phyloP scores from a whole-genome alignment of 108 stramenopile species.

The Seminavis robusta region DNA sequence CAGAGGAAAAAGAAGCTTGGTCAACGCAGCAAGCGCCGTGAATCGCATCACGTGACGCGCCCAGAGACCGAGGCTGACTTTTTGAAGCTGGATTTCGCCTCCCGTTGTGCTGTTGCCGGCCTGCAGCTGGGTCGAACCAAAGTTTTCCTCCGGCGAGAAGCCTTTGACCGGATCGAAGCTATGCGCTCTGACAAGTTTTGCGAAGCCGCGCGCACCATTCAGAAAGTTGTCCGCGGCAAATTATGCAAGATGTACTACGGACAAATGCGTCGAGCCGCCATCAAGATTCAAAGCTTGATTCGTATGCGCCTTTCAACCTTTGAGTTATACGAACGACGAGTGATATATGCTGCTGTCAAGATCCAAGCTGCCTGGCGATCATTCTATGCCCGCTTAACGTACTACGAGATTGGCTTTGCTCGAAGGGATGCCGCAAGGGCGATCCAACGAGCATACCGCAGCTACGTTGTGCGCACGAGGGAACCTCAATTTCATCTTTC shows the following conservation, averaged over 20 bases:
- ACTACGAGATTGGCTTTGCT: slow-evolving; percentile 46
- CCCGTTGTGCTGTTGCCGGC: slow-evolving; percentile 79
- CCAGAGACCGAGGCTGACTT: slow-evolving; percentile 66
- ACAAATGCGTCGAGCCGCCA: slow-evolving; percentile 50
- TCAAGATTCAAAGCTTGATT: slow-evolving; percentile 68
- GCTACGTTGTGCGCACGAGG: slow-evolving; percentile 8
- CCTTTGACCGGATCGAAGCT: slow-evolving; percentile 84
- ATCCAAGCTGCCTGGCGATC: slow-evolving; percentile 61
- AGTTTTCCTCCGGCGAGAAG: slow-evolving; percentile 86
- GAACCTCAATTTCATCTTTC: slow-evolving; percentile 4
- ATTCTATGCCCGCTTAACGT: slow-evolving; percentile 37
- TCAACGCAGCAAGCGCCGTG: slow-evolving; percentile 11
- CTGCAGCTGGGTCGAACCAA: slow-evolving; percentile 87
- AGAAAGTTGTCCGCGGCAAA: slow-evolving; percentile 64
- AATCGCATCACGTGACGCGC: slow-evolving; percentile 43
- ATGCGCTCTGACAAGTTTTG: slow-evolving; percentile 67
- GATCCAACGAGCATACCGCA: slow-evolving; percentile 44
- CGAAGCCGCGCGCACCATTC: slow-evolving; percentile 57
- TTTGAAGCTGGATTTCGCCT: slow-evolving; percentile 67
- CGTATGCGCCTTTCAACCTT: slow-evolving; percentile 43
- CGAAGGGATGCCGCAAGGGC: slow-evolving; percentile 31
- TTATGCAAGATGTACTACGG: slow-evolving; percentile 43
- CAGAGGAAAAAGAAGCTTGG: slow-evolving; percentile 30
- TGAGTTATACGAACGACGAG: background rate
- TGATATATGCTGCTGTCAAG: slow-evolving; percentile 29